These are phyloP conservation scores for Acacia concinna DNA, from an alignment of 331 rosid genomes.

Conservation along the genomic window DNA sequence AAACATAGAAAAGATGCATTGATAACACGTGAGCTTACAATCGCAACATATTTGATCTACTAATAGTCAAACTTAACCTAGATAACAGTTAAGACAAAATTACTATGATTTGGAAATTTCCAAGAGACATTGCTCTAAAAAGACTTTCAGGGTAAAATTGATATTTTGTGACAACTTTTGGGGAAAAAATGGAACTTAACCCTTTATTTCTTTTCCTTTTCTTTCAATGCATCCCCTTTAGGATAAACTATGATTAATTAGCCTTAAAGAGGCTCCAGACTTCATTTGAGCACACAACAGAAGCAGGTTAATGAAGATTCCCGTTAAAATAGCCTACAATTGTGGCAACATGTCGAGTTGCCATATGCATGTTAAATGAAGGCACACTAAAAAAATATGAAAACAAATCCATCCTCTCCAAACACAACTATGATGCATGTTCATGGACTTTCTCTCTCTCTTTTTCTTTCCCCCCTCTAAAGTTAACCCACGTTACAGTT, in stretches of 20 bases:
- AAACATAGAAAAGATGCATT: no score
- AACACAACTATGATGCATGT: slow-evolving; percentile 36
- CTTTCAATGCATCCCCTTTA: neutral
- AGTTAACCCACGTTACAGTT: slow-evolving; percentile 24
- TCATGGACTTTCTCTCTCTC: neutral
- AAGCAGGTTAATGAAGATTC: neutral
- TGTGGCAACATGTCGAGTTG: neutral
- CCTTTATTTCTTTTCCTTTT: no score
- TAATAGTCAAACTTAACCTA: no score
- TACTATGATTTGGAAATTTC: no score
- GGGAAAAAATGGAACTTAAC: no score
- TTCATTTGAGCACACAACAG: neutral
- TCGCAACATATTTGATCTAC: no score
- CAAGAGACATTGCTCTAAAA: no score
- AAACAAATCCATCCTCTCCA: slow-evolving; percentile 39
- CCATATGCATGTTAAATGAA: slow-evolving; percentile 30
- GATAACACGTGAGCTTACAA: no score
- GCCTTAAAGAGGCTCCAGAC: neutral
- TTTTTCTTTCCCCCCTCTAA: neutral
- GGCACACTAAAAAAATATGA: slow-evolving; percentile 34
- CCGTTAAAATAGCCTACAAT: slow-evolving; percentile 7
- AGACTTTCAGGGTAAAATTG: no score
- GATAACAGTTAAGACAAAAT: no score
- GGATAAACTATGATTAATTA: neutral
- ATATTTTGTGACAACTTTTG: no score